Evolutionary conservation across 306 rosid genomes (phyloP).

Genomic region (Sindora glabra): DNA sequence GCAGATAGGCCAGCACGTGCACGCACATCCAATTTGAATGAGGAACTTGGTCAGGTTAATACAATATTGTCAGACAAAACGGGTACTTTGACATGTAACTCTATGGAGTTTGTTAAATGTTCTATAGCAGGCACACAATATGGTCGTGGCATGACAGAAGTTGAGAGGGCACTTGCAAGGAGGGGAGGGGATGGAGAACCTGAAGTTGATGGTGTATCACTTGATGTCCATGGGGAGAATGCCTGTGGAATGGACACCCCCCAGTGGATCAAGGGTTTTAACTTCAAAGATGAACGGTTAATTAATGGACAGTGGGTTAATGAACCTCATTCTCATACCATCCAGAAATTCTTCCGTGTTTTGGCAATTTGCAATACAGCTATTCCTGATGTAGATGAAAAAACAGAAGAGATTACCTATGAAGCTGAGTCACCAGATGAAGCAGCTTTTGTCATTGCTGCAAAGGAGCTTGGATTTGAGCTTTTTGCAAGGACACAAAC

Average conservation of each 20-base stretch:
- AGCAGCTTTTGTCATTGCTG: conserved; percentile 90
- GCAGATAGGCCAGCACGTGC: conserved; percentile 73
- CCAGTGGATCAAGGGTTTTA: conserved; percentile 56
- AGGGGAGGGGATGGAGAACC: conserved; percentile 26
- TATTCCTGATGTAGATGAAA: conserved; percentile 46
- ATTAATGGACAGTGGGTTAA: conserved; percentile 67
- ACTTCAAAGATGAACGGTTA: conserved; percentile 69
- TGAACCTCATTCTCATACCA: conserved; percentile 52
- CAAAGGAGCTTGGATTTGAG: conserved; percentile 83
- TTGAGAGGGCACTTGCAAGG: conserved; percentile 56
- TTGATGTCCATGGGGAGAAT: conserved; percentile 11
- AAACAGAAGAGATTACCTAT: conserved; percentile 48
- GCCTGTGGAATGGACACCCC: conserved; percentile 19
- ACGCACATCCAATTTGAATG: conserved; percentile 80
- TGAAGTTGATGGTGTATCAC: conserved; percentile 26
- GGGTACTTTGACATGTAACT: conserved; percentile 88
- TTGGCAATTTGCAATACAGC: conserved; percentile 83
- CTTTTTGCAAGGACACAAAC: conserved; percentile 58
- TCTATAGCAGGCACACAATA: conserved; percentile 65
- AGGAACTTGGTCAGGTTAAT: conserved; percentile 86
- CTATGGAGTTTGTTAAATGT: conserved; percentile 90
- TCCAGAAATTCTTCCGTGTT: conserved; percentile 61
- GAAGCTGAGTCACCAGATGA: conserved; percentile 95
- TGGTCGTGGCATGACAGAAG: conserved; percentile 77
- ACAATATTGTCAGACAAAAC: conserved; percentile 83